phyloP scores from a whole-genome alignment of 495 filamentous ascomycete genomes.

The Xylaria scruposa region DNA sequence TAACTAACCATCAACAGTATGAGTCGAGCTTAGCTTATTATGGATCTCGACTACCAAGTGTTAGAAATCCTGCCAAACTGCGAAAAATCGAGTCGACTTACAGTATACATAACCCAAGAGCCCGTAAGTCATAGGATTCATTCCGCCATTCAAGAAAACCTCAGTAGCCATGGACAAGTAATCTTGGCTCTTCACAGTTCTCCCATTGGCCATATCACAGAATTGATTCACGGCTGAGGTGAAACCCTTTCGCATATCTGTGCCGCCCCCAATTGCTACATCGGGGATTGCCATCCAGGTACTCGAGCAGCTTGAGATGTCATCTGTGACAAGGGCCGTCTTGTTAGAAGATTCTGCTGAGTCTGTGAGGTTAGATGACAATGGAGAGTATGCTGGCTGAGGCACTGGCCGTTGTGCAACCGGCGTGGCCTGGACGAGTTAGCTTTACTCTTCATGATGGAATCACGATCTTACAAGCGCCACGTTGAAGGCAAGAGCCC shows the following conservation, averaged over 20 bases:
- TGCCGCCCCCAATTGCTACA: conserved; percentile 38
- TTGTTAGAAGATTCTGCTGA: not conserved
- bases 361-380: conserved; percentile 5
- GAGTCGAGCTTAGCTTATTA: conserved; percentile 38
- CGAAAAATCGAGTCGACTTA: conserved; percentile 16
- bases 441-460: not conserved
- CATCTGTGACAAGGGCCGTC: conserved; percentile 29
- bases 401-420: not conserved
- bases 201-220: conserved; percentile 34
- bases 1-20: conserved; percentile 38
- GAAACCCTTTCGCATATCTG: conserved; percentile 36
- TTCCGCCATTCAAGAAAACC: conserved; percentile 38
- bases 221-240: conserved; percentile 37
- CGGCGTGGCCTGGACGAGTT: conserved; percentile 19
- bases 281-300: conserved; percentile 40
- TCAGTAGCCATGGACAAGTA: conserved; percentile 43
- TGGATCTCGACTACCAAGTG: conserved; percentile 39
- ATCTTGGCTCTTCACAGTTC: conserved; percentile 34
- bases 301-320: conserved; percentile 39
- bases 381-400: not conserved
- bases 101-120: conserved; percentile 41
- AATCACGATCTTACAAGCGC: conserved; percentile 24
- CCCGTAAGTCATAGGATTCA: conserved; percentile 34
- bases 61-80: not conserved
- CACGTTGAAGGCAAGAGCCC: not conserved